Conservation (phyloP, 139 green algal genomes). For the Mesostigma viride region DNA sequence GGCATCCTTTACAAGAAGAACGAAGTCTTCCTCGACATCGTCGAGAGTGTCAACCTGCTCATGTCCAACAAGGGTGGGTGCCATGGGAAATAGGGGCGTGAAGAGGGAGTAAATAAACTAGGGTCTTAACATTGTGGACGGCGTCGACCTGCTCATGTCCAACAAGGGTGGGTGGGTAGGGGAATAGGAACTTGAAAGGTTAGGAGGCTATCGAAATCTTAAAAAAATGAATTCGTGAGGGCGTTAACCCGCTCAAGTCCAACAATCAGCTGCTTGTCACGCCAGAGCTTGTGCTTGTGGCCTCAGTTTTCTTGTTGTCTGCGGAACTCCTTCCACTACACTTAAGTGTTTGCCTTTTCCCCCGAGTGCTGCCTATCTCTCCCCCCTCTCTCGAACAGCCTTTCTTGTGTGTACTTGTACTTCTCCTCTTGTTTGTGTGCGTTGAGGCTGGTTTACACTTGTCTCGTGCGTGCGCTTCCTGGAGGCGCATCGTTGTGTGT, state of each 20-base stretch:
- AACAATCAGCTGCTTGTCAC: too few species aligned
- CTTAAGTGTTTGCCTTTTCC: background rate
- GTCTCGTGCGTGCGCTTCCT: too few species aligned
- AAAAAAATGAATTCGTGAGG: conserved; percentile 70
- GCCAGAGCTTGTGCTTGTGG: conserved; percentile 3
- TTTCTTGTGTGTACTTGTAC: too few species aligned
- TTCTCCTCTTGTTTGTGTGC: too few species aligned
- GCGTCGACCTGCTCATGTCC: conserved; percentile 65
- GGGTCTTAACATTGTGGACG: conserved; percentile 78
- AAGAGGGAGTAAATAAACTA: background rate
- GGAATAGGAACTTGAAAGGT: background rate
- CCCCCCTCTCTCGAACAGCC: too few species aligned
- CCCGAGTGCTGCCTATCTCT: too few species aligned
- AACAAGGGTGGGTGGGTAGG: conserved; percentile 39
- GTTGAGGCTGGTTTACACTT: too few species aligned
- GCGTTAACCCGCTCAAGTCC: conserved; percentile 65
- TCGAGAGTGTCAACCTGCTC: conserved; percentile 75
- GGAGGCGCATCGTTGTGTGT: too few species aligned
- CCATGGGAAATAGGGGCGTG: conserved; percentile 2
- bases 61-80: conserved; percentile 53
- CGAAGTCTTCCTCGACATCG: conserved; percentile 87
- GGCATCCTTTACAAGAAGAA: conserved; percentile 94
- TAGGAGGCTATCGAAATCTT: conserved; percentile 24
- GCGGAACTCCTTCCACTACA: background rate
- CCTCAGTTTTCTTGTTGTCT: background rate